Evolutionary conservation across 768 basidiomycete genomes (phyloP).

Genomic region (Lactarius vividus): DNA sequence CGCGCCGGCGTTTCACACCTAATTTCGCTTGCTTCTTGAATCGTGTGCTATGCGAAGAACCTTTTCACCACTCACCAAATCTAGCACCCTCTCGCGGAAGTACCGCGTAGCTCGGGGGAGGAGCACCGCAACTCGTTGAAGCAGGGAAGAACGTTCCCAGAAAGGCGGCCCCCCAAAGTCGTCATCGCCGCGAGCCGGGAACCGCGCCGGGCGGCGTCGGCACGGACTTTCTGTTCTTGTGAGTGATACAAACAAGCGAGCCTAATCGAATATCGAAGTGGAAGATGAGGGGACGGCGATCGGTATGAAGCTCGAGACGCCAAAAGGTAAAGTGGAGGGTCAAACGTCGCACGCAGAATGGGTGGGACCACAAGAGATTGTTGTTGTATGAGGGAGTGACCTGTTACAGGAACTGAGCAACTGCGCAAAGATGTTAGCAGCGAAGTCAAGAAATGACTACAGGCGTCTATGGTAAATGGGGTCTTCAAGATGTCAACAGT

Average conservation of each 20-base stretch:
- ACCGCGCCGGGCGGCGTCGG: background rate
- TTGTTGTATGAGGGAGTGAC: background rate
- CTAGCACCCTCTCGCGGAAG: conserved; percentile 23
- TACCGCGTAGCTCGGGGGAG: background rate
- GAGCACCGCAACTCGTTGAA: background rate
- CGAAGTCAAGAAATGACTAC: background rate
- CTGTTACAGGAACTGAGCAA: background rate
- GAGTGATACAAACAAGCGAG: conserved; percentile 1
- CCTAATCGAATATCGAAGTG: conserved; percentile 2
- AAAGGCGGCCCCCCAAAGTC: background rate
- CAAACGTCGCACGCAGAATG: background rate
- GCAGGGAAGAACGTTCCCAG: conserved; percentile 1
- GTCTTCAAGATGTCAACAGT: background rate
- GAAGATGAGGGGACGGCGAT: background rate
- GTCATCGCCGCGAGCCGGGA: background rate
- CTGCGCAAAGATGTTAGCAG: background rate
- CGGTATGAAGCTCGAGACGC: background rate
- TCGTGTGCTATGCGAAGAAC: background rate
- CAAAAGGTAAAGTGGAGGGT: background rate
- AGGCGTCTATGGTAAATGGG: background rate
- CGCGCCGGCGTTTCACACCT: background rate
- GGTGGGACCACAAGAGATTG: background rate
- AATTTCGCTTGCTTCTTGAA: background rate
- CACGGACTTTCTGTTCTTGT: conserved; percentile 4
- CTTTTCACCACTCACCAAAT: background rate